Evolutionary conservation across 805 yeast genomes (phyloP), one percentile per base, ranked within the genome.

Genomic region (Sungouiozyma intestinalis): DNA sequence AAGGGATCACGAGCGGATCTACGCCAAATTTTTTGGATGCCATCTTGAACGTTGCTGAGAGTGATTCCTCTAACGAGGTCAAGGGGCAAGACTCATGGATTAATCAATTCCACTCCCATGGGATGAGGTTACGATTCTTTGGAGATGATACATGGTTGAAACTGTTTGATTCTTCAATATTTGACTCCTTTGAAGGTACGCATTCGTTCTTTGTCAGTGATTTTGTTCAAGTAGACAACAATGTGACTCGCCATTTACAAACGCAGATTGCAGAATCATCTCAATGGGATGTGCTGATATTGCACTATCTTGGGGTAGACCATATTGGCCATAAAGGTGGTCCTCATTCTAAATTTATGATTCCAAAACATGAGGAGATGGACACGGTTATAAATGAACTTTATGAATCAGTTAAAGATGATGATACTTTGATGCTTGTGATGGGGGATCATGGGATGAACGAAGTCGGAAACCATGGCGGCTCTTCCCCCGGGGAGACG

Each of bases 101-200:
- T 8, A 68, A 69, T 31, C 97, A 92, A 55, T 24, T 24, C 29
- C 11, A 24, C 11, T 11, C 11, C 29, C 29, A 24, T 24, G 29
- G 29, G 11, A 69, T 87, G 36, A 48, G 52, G 33, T 66, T 92
- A 21, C 82, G 87, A 55, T 85, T 92, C 74, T 90, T 74, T 65
- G 99, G 99, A 27, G 99, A 92, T 62, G 98, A 92, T 57, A 92
- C 99, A 1, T 92, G 99, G 99, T 62, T 88, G 47, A 88, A 86
- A 55, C 68, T 92, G 39, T 92, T 88, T 50, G 95, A 96, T 0
- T 36, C 38, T 4, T 36, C 40, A 1, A 70, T 70, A 48, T 88
- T 90, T 54, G 67, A 69, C 16, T 67, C 72, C 37, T 64, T 58
- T 21, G 97, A 92, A 33, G 97, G 97, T 1, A 90, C 97, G 0